Evolutionary conservation across 148 eudicot species (phyloP), one percentile per base, ranked within the genome.

Genomic region (Rhododendron williamsianum): DNA sequence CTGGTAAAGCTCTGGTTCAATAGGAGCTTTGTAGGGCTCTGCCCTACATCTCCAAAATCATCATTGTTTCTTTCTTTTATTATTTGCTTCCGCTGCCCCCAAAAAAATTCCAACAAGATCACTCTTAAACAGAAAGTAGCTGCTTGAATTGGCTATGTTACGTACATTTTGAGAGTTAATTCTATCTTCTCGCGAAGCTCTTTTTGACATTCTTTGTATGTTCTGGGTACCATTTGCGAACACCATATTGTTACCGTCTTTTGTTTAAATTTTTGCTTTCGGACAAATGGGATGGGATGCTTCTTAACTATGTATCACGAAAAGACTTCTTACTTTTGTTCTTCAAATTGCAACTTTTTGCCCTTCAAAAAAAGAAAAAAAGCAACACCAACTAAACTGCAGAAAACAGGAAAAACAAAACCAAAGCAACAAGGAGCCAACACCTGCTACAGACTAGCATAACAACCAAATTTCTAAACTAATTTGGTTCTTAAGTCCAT

Each of bases 91-190:
- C 35, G 35, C 1, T 33, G 1, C 35, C 1, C 35, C 35, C 35
- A 33, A 33, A 33, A 33, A 33, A 33, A 33, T 33, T 33, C 35
- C 35, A 33, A 33, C 35, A 33, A 96, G 92, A 94, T 94, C 87
- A 94, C 99, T 25, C 94, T 96, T 12, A 96, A 96, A 90, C 99
- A 93, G 88, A 94, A 94, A 86, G 97, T 95, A 84, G 91, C 94
- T 52, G 87, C 85, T 83, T 90, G 87, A 91, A 74, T 58, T 58
- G 16, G 41, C 49, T 27, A 60, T 13, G n/a, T 43, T 43, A 77
- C 76, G 18, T 9, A 16, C 43, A 56, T 58, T 82, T 54, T 86
- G 54, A 76, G 41, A 63, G 78, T 60, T 77, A 30, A 41, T 56
- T n/a, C 45, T 69, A 38, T 35, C 48, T 60, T 15, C 21, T 18